phyloP scores from a whole-genome alignment of 345 rosid genomes.

The Balakata baccata region DNA sequence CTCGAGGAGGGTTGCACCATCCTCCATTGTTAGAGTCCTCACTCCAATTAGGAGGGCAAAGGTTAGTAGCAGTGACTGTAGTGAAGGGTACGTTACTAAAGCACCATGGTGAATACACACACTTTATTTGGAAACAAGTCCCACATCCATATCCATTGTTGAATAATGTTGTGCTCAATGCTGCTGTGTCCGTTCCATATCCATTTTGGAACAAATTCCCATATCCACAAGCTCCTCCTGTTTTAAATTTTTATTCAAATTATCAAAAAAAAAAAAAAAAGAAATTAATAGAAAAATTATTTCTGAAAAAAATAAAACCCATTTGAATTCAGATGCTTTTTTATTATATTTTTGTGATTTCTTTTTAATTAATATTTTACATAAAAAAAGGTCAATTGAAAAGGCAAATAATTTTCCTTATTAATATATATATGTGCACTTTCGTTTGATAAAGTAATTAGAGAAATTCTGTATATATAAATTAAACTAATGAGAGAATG shows the following conservation, averaged over 20 bases:
- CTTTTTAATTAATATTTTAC: too few relatives aligned
- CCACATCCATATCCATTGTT: slow-evolving; percentile 79
- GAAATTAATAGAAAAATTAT: too few relatives aligned
- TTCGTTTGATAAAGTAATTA: too few relatives aligned
- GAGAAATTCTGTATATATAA: too few relatives aligned
- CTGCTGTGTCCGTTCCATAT: slow-evolving; percentile 63
- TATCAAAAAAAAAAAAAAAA: too few relatives aligned
- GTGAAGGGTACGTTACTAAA: slow-evolving; percentile 35
- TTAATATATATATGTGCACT: too few relatives aligned
- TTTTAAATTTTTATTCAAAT: not conserved
- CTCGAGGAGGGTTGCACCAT: slow-evolving; percentile 90
- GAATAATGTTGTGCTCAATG: slow-evolving; percentile 66
- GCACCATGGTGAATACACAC: slow-evolving; percentile 54
- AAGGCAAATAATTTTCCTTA: too few relatives aligned
- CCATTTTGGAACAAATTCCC: slow-evolving; percentile 62
- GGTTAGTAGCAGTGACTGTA: slow-evolving; percentile 72
- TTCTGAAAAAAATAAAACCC: too few relatives aligned
- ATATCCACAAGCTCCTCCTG: slow-evolving; percentile 92
- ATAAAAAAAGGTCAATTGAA: too few relatives aligned
- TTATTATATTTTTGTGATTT: too few relatives aligned
- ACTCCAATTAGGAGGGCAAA: slow-evolving; percentile 78
- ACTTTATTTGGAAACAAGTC: slow-evolving; percentile 63
- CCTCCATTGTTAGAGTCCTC: slow-evolving; percentile 66
- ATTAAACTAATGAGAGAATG: too few relatives aligned
- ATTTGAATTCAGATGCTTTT: too few relatives aligned